Base-by-base conservation (phyloP, 305 asterid genomes). In the Fraxinus baroniana region DNA sequence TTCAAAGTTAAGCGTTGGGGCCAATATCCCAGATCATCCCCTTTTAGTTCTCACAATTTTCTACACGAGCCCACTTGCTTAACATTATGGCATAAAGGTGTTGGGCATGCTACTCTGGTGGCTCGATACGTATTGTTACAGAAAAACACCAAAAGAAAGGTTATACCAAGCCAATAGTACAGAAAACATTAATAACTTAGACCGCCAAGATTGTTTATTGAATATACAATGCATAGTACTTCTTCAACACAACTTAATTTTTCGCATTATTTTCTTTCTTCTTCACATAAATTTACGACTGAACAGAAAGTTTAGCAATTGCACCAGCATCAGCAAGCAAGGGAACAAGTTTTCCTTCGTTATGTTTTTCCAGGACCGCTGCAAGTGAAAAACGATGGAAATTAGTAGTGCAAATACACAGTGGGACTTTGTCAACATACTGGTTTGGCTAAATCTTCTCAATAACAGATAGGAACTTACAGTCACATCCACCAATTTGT, bases 401-500 rank as follows among this genome's bases (percentile, higher is more conserved):
- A 41, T 3, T 13, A 39, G 18, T 1, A 2, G 13, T 44, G 15
- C 17, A 36, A 0, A 41, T 32, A 37, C 39, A 41, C 17, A 9
- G 81, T 46, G 20, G 28, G 3, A 13, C 3, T 0, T 20, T 30
- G 18, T 39, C 13, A 22, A 20, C 41, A n/a, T 18, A n/a, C 52
- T 55, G 39, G 30, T 80, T 49, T 20, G 30, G 18, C 36, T 60
- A 52, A 49, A 60, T 37, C 20, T 39, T 20, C 79, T 17, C 12
- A 79, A 28, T 12, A 78, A 17, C 13, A 9, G 74, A 9, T 70
- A 26, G 7, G 49, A 76, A 78, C 89, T 81, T 84, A 95, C 97
- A 88, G 78, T 92, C 98, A 76, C 86, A 95, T 77, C 98, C 98
- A 7, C 98, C 98, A 6, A 93, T 92, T 80, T 95, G 98, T 62